A percentile compares a stretch with the other conserved stretches of the same genome.
Conservation (phyloP, 192 early-diverging fungal species). For the Coemansia sp. region DNA sequence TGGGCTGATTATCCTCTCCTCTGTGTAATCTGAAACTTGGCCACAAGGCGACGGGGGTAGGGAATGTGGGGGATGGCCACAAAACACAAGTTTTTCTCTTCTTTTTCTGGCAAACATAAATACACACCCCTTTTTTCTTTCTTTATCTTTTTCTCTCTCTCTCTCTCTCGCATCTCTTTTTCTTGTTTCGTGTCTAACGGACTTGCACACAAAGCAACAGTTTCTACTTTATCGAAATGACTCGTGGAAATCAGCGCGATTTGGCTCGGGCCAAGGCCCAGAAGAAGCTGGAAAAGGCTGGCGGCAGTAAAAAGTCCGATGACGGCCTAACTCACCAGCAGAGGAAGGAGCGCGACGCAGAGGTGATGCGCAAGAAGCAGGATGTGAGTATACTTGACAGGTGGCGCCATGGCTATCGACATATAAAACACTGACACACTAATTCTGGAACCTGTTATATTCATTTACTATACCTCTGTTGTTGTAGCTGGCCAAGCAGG, state of each 20-base stretch:
- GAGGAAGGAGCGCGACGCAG: conserved; percentile 51
- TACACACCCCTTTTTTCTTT: not conserved
- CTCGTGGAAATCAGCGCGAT: conserved; percentile 61
- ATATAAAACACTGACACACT: not conserved
- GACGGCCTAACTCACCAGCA: conserved; percentile 33
- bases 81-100: not conserved
- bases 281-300: conserved; percentile 49
- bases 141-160: not conserved
- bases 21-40: not conserved
- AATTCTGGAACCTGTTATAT: not conserved
- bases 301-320: conserved; percentile 37
- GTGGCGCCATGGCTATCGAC: not conserved
- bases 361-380: conserved; percentile 57
- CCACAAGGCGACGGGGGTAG: not conserved
- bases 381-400: conserved; percentile 15
- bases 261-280: conserved; percentile 48
- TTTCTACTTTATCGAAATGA: conserved; percentile 28
- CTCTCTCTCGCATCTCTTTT: not conserved
- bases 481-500: conserved; percentile 8
- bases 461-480: not conserved
- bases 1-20: conserved; percentile 25
- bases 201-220: not conserved
- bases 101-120: not conserved
- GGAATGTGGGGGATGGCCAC: not conserved
- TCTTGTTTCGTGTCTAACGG: not conserved